Evolutionary conservation across 805 yeast species (phyloP).

Genomic region (Lachancea kluyveri): DNA sequence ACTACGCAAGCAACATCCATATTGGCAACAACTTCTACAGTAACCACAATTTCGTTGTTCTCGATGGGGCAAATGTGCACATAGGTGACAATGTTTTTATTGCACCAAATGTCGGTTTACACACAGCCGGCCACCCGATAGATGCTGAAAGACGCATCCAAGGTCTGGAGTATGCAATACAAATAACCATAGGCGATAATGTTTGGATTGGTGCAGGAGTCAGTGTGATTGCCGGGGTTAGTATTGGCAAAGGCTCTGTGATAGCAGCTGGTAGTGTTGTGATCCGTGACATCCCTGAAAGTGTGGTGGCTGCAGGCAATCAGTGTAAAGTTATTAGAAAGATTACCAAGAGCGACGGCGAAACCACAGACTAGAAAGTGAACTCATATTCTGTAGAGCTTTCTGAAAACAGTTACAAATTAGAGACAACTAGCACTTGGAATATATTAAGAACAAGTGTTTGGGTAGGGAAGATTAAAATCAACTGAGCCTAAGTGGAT

Average conservation of each 20-base stretch:
- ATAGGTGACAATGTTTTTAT: constrained; percentile 55
- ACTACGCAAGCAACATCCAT: constrained; percentile 57
- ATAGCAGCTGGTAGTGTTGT: constrained; percentile 70
- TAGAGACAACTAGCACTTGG: too few species aligned
- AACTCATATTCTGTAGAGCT: too few species aligned
- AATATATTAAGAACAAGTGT: too few species aligned
- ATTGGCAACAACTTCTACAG: constrained; percentile 55
- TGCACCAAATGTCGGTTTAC: constrained; percentile 58
- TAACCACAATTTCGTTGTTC: constrained; percentile 47
- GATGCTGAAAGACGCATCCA: constrained; percentile 39
- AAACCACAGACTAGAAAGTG: too few species aligned
- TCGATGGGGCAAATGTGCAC: constrained; percentile 55
- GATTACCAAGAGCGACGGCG: constrained; percentile 2
- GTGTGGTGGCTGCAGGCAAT: constrained; percentile 54
- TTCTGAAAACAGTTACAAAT: too few species aligned
- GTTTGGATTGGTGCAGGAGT: constrained; percentile 64
- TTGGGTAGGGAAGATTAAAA: too few species aligned
- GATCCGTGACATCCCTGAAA: constrained; percentile 47
- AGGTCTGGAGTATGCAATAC: constrained; percentile 45
- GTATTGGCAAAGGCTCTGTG: constrained; percentile 53
- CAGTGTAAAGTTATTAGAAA: constrained; percentile 46
- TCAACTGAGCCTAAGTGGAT: too few species aligned
- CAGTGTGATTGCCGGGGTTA: constrained; percentile 57
- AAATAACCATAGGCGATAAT: constrained; percentile 53
- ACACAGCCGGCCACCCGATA: constrained; percentile 61